Base-by-base conservation (phyloP, 2,329 filamentous ascomycete species). In the Cercospora sesami region DNA sequence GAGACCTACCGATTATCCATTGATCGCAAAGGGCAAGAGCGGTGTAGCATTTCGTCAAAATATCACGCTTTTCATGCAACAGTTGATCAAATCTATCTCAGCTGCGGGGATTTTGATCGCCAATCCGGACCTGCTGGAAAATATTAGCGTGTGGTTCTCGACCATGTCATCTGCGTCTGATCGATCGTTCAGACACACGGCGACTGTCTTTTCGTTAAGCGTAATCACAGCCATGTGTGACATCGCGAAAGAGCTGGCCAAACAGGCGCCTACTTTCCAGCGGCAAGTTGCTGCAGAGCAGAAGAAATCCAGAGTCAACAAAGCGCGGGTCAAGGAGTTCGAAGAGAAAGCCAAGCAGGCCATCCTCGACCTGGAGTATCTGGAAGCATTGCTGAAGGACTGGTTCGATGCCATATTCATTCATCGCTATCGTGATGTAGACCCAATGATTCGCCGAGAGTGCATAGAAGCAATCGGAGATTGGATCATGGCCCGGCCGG, bases 331-430 rank as follows among this genome's bases (percentile, higher is more conserved):
- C 23, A 85, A 88, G 60, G 89, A 90, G 12, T 88, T 95, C 26
- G 88, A 96, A 76, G 84, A 87, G 51, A 90, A 88, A 65, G 84
- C 94, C 45, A 85, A 90, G 53, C 87, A 93, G 71, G 89, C 89
- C 39, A 89, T 90, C 71, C 82, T 87, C 69, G 90, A 89, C 76
- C 86, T 92, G 36, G 89, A 92, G 68, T 83, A 86, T 12, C 87
- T 93, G 63, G 89, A 92, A 71, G 86, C 86, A 31, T 85, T 90
- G 68, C 89, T 98, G 67, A 90, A 90, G 72, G 93, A 96, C 72
- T 92, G 93, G 74, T 96, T 98, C 76, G 91, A 97, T 73, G 91
- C 92, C 1, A 90, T 98, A 58, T 99, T 97, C 77, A 91, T 97
- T 31, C 94, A 99, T 80, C 90, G 95, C 59, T 99, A 98, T 79